phyloP scores from a whole-genome alignment of 2,329 filamentous ascomycete species.

The Pestalotiopsis sp. region DNA sequence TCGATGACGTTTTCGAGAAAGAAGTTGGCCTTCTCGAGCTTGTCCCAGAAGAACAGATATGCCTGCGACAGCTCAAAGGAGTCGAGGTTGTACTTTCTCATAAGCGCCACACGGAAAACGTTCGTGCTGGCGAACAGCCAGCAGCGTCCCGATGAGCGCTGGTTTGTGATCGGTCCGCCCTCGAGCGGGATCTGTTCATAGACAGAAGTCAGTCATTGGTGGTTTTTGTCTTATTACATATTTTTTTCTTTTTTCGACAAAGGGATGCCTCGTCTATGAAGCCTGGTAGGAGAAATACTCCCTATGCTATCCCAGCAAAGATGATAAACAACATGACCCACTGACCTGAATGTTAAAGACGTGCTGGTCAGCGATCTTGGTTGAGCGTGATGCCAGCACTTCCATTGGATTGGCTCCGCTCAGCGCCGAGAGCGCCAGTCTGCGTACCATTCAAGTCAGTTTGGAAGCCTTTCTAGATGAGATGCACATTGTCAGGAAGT shows the following conservation, averaged over 20 bases:
- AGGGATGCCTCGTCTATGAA: not conserved
- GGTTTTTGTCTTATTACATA: too few species aligned
- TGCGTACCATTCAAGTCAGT: constrained; percentile 31
- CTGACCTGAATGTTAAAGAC: constrained; percentile 73
- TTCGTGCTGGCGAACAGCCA: constrained; percentile 95
- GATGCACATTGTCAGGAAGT: not conserved
- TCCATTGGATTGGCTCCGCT: constrained; percentile 67
- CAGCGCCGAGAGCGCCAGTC: constrained; percentile 76
- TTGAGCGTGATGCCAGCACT: constrained; percentile 65
- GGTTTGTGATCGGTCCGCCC: constrained; percentile 82
- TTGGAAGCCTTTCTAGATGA: not conserved
- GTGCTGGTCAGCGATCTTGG: constrained; percentile 71
- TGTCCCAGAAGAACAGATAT: constrained; percentile 93
- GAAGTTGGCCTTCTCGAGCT: constrained; percentile 88
- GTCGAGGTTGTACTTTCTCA: constrained; percentile 78
- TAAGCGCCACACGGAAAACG: constrained; percentile 84
- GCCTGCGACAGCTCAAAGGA: constrained; percentile 85
- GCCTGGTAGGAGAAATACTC: not conserved
- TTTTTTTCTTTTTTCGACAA: not conserved
- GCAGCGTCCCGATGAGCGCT: constrained; percentile 79
- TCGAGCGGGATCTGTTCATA: constrained; percentile 68
- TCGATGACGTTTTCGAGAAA: constrained; percentile 85
- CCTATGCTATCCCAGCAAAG: not conserved
- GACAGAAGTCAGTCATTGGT: not conserved
- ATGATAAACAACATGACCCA: not conserved